Evolutionary conservation across 306 rosid species (phyloP).

Genomic region (Carpinus viminea): DNA sequence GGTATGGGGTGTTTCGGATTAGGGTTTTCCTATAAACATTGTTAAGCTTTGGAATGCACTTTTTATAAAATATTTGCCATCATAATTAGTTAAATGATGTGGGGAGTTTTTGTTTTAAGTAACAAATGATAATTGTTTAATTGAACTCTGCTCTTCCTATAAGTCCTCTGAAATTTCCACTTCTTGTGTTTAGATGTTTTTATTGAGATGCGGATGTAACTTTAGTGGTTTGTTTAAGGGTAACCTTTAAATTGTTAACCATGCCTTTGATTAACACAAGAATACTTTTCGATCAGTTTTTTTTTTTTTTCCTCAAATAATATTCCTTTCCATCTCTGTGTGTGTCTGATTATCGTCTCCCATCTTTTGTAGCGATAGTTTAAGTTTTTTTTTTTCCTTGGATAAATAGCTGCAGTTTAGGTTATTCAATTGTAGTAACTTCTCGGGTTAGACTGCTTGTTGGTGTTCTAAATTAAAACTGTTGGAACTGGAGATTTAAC

Average conservation of each 20-base stretch:
- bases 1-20: too few relatives aligned
- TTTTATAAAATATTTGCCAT: too few relatives aligned
- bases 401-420: background rate
- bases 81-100: too few relatives aligned
- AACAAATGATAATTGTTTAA: too few relatives aligned
- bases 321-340: background rate
- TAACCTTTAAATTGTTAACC: background rate
- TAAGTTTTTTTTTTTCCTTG: background rate
- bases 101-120: too few relatives aligned
- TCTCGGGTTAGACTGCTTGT: slow-evolving; percentile 86
- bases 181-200: too few relatives aligned
- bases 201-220: too few relatives aligned
- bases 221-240: too few relatives aligned
- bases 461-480: slow-evolving; percentile 76
- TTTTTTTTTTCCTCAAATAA: background rate
- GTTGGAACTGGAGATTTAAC: slow-evolving; percentile 49
- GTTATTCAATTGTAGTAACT: slow-evolving; percentile 5
- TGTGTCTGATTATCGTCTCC: background rate
- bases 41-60: too few relatives aligned
- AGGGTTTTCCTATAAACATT: too few relatives aligned
- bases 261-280: background rate
- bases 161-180: background rate
- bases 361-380: background rate
- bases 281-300: background rate
- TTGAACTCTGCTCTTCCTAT: background rate